phyloP scores from a whole-genome alignment of 2,329 filamentous ascomycete genomes.

The Davidsoniella australis region DNA sequence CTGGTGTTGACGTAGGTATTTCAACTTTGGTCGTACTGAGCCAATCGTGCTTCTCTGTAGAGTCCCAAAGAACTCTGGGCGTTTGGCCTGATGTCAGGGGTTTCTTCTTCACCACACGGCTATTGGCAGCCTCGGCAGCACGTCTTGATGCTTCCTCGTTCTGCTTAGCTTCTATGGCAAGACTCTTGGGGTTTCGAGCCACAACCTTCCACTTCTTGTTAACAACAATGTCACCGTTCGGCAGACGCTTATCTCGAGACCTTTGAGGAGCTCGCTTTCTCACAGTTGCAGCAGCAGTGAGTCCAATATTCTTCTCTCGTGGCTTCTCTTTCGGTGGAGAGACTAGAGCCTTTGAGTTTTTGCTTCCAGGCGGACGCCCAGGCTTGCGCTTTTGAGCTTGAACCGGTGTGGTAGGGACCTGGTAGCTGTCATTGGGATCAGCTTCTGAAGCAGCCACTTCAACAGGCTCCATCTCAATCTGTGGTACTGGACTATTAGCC shows the following conservation, averaged over 20 bases:
- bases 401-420: conserved; percentile 15
- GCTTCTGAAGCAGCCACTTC: neutral
- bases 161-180: conserved; percentile 8
- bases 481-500: neutral
- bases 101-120: neutral
- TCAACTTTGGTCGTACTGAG: neutral
- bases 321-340: conserved; percentile 11
- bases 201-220: conserved; percentile 13
- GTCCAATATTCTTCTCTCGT: conserved; percentile 7
- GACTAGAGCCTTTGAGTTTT: conserved; percentile 13
- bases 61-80: neutral
- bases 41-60: neutral
- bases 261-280: conserved; percentile 10
- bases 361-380: conserved; percentile 5
- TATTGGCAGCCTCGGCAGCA: conserved; percentile 5
- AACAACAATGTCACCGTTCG: conserved; percentile 9
- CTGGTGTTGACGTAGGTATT: too few relatives aligned
- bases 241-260: conserved; percentile 6
- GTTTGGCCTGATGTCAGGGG: neutral
- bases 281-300: conserved; percentile 8
- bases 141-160: conserved; percentile 10
- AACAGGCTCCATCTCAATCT: neutral
- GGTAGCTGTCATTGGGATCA: conserved; percentile 6
- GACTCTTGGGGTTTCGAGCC: conserved; percentile 9
- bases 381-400: conserved; percentile 10